Evolutionary conservation across 2,329 filamentous ascomycete species (phyloP), one percentile per base, ranked within the genome.

Genomic region (Paramyrothecium roridum): DNA sequence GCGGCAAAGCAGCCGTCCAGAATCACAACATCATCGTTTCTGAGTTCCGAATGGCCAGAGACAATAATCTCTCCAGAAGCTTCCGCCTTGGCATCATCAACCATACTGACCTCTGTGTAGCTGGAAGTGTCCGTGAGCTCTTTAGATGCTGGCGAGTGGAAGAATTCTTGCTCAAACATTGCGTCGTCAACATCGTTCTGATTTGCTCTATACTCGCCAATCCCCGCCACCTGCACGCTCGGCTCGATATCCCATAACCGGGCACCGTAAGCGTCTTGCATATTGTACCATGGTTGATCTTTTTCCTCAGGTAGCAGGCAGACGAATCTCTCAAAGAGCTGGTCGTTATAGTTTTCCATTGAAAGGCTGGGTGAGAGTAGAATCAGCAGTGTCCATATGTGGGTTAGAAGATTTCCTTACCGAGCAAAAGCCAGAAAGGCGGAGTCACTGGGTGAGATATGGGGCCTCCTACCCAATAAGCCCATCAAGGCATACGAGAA

Each of bases 401-500:
- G 13, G 16, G 8, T 16, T 43, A 13, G 12, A 43, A 13, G 13
- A 30, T 30, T 7, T 16, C 7, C 37, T 7, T 43, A 43, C 37
- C 69, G 58, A 2, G 70, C 68, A 56, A 74, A 73, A 23, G 70
- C 70, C 54, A 73, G 70, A 60, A 73, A 74, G 12, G 65, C 57
- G 13, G 65, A 66, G 37, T 73, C 70, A 17, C 63, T 68, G 37
- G 55, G 48, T 57, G 71, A 67, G 26, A 73, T 63, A 37, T 62
- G 63, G 1, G 69, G 70, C 2, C 70, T 64, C 43, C 68, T 54
- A 10, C 67, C 63, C 43, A 73, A 55, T 21, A 74, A 63, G 21
- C 72, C 70, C 70, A 73, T 73, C 2, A 74, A 63, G 1, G 66
- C 72, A 48, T 74, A 74, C 2, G 67, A 63, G 26, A 65, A 67